These are phyloP conservation scores for Trichoderma reesei DNA, from an alignment of 495 filamentous ascomycete genomes.

Conservation along the genomic window DNA sequence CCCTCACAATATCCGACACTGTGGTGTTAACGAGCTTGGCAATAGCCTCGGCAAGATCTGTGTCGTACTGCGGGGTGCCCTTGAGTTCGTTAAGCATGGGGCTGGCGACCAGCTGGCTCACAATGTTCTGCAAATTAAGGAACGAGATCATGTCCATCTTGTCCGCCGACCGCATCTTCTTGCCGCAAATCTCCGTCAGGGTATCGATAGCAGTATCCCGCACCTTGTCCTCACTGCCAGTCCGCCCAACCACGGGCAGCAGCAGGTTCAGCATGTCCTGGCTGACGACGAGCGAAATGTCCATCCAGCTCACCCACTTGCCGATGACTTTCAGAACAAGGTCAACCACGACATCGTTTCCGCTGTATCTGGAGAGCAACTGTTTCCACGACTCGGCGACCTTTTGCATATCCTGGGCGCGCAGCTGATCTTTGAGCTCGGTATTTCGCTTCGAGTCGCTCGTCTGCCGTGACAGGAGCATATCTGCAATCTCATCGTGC, in stretches of 20 bases:
- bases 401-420: conserved; percentile 73
- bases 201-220: conserved; percentile 83
- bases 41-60: conserved; percentile 85
- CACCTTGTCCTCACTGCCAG: conserved; percentile 56
- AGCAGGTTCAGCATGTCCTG: conserved; percentile 73
- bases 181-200: conserved; percentile 88
- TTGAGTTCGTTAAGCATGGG: conserved; percentile 67
- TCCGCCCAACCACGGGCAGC: conserved; percentile 64
- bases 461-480: conserved; percentile 63
- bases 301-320: conserved; percentile 97
- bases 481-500: conserved; percentile 95
- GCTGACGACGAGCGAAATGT: conserved; percentile 87
- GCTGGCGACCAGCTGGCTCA: conserved; percentile 70
- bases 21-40: conserved; percentile 93
- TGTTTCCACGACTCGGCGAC: conserved; percentile 86
- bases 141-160: conserved; percentile 91
- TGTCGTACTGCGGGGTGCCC: conserved; percentile 78
- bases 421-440: conserved; percentile 79
- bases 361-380: conserved; percentile 72
- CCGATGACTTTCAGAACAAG: conserved; percentile 80
- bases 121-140: conserved; percentile 72
- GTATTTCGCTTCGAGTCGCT: conserved; percentile 70
- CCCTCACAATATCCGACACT: conserved; percentile 73
- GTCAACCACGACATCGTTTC: conserved; percentile 66
- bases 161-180: conserved; percentile 91